Evolutionary conservation across 192 early-diverging fungal genomes (phyloP), one percentile per base, ranked within the genome.

Genomic region (Radiomyces spectabilis): DNA sequence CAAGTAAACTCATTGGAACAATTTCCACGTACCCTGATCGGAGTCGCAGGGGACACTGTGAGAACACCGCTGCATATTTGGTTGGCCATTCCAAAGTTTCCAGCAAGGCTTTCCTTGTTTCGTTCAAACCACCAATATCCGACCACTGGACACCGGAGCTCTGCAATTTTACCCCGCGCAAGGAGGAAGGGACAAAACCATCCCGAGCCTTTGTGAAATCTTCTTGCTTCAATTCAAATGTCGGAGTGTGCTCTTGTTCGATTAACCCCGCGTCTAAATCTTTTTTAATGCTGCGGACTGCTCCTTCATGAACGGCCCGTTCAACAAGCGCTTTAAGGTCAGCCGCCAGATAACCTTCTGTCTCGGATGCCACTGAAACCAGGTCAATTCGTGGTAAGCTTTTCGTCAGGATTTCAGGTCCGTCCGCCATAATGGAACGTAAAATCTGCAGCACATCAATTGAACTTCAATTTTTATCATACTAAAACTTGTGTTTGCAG

Each of bases 81-180:
- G 92, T 90, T 0, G 96, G 96, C 84, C 93, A 94, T 71, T 97
- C 91, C 7, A 99, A 63, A 0, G 96, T 99, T 59, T 99, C 92
- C 3, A 90, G 60, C 53, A 99, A 61, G 38, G 84, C 80, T 18
- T 81, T 77, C 38, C 91, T 83, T 0, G 94, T 85, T 39, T 87
- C 87, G 16, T 80, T 74, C 50, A 99, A 62, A 37, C 61, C 92
- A 29, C 94, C 94, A 65, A 97, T 94, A 64, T 94, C 91, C 10
- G 75, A 50, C 94, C 94, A 97, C 22, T 75, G 75, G 1, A 91
- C 85, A 9, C 69, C 74, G 13, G 89, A 88, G 19, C 73, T 75
- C 53, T 89, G 82, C 38, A 92, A 63, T 55, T 89, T 86, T 2
- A 94, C 82, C 21, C 86, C 86, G 25, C 84, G 80, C 41, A 97